phyloP scores from a whole-genome alignment of 768 basidiomycete genomes.

The Gloeopeniophorella convolvens region DNA sequence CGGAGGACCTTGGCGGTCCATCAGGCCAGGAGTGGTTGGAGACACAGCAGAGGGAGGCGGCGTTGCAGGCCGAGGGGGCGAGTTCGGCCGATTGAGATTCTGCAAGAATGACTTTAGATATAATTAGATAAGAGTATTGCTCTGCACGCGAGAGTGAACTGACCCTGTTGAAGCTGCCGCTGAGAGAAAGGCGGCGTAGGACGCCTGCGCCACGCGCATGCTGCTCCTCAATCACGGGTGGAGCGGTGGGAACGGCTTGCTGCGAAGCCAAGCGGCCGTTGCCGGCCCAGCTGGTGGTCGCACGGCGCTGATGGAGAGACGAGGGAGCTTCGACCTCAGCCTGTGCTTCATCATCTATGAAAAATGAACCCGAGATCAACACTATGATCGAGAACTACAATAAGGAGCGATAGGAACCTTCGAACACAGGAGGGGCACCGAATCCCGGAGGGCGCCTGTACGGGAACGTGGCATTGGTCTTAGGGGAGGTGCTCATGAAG shows the following conservation, averaged over 20 bases:
- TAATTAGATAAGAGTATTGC: conserved; percentile 13
- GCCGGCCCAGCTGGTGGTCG: conserved; percentile 45
- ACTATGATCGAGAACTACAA: background rate
- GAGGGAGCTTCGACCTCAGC: conserved; percentile 9
- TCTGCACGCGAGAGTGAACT: conserved; percentile 22
- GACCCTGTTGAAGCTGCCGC: conserved; percentile 52
- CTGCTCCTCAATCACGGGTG: conserved; percentile 36
- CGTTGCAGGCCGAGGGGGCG: conserved; percentile 13
- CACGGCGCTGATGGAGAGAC: conserved; percentile 38
- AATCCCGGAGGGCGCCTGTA: conserved; percentile 11
- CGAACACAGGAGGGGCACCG: conserved; percentile 16
- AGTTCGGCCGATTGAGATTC: conserved; percentile 4
- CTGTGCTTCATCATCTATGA: conserved; percentile 15
- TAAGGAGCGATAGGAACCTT: conserved; percentile 6
- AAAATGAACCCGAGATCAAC: background rate
- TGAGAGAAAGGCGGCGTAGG: conserved; percentile 69
- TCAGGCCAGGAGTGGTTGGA: background rate
- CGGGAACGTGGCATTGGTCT: conserved; percentile 9
- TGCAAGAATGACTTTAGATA: conserved; percentile 16
- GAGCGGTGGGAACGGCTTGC: background rate
- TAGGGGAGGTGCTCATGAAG: conserved; percentile 16
- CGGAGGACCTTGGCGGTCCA: conserved; percentile 2
- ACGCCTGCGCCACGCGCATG: conserved; percentile 65
- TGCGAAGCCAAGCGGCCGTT: conserved; percentile 48
- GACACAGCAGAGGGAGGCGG: conserved; percentile 17